Conservation (phyloP, 768 basidiomycete genomes). For the Myochromella boudieri region DNA sequence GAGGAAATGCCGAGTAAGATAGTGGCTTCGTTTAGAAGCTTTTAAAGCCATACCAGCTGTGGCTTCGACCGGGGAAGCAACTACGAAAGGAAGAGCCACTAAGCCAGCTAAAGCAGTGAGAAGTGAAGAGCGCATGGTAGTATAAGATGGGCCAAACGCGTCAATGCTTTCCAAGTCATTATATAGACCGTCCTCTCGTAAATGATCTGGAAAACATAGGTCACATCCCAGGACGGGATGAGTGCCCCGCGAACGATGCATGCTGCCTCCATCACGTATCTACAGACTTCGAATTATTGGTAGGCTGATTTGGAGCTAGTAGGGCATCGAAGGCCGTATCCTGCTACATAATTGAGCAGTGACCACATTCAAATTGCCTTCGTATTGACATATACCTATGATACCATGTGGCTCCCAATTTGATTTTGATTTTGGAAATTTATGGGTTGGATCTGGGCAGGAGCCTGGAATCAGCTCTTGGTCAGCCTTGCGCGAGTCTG, state of each 20-base stretch:
- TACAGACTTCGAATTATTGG: no score
- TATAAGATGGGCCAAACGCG: no score
- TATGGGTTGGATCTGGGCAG: background rate
- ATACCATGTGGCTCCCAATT: background rate
- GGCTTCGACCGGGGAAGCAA: slow-evolving; percentile 3
- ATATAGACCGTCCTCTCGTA: background rate
- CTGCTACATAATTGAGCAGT: no score
- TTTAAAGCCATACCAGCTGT: background rate
- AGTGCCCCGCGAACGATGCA: background rate
- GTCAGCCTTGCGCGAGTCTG: no score
- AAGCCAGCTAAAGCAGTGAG: background rate
- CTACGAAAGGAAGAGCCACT: background rate
- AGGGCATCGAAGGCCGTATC: no score
- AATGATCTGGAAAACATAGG: background rate
- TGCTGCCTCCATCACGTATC: no score
- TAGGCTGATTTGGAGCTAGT: no score
- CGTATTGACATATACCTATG: background rate
- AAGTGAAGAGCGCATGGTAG: slow-evolving; percentile 3
- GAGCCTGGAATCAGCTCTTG: no score
- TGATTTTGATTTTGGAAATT: background rate
- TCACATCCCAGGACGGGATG: slow-evolving; percentile 1
- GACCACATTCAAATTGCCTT: no score
- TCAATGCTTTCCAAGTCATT: no score
- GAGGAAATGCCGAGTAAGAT: no score
- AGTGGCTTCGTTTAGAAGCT: no score